Evolutionary conservation across 176 grass and related monocot genomes (phyloP), one percentile per base, ranked within the genome.

Genomic region (Thinopyrum elongatum): DNA sequence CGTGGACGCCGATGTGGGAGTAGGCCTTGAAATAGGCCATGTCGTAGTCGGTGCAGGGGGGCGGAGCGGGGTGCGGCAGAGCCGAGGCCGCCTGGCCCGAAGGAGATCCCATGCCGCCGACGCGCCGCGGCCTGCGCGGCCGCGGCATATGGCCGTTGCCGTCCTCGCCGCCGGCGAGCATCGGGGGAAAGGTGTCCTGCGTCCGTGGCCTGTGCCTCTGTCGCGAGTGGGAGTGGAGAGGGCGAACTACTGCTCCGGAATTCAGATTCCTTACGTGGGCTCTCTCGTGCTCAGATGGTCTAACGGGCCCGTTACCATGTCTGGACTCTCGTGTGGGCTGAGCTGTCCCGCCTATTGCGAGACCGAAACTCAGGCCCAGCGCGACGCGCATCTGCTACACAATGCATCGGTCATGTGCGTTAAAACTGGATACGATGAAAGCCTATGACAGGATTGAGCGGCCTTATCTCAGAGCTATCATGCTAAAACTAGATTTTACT

Each of bases 21-120:
- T 98, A 98, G 28, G 93, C 93, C 68, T 92, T 95, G 90, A 98
- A 98, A 86, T 98, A 98, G 67, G 96, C 89, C 34, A 91, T 12
- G 80, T 98, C 96, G 87, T 90, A 95, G 79, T 94, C 96, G 4
- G 96, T 98, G 84, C 87, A 94, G 29, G 96, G 93, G 28, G 90
- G 93, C 63, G 88, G 89, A 6, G 70, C 39, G 0, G 81, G 92
- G 4, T 86, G 76, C 13, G 73, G 70, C 36, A 77, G 82, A 13
- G 38, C 38, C 64, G 58, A 7, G 17, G 29, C 5, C 3, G 74
- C 28, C 72, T 63, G 79, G n/a, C 66, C 80, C 2, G 35, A 66
- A 8, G 68, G n/a, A 5, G 66, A 15, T 3, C 83, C 80, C 65
- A 79, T 57, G n/a, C 78, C 67, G 8, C 86, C 83, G 55, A 74